Evolutionary conservation across 1,284 basidiomycete genomes (phyloP), one percentile per base, ranked within the genome.

Genomic region (Cutaneotrichosporon sp.): DNA sequence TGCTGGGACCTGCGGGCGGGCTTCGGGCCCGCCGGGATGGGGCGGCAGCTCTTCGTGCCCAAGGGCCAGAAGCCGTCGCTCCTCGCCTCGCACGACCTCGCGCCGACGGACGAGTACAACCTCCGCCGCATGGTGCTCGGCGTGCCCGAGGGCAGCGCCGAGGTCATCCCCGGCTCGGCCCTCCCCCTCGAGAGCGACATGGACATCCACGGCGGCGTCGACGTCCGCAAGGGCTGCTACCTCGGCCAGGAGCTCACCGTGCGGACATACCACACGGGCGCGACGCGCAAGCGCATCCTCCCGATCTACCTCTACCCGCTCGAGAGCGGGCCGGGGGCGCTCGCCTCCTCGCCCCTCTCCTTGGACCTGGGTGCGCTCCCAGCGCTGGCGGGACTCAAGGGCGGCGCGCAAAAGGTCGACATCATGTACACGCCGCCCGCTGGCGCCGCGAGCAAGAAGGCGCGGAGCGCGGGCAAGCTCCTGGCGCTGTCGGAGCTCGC

Each of bases 181-280:
- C 87, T 98, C 62, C 97, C 97, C 2, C 89, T 97, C 81, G 95
- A 99, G 68, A 92, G 89, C 24, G 94, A 94, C 76, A 81, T 98
- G 69, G 95, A 99, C 76, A 82, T 91, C 56, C 97, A 97, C 89
- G 90, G 92, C 62, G 95, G 87, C 73, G 94, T 99, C 70, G 94
- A 98, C 79, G 97, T 97, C 77, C 84, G 91, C 54, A 99, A 99
- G 80, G 97, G 97, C 7, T 99, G 97, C 78, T 99, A 98, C 74
- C 88, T 99, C 2, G 97, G 97, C 3, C 97, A 99, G 82, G 97
- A 99, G 73, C 82, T 99, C 45, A 98, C 95, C 0, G 95, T 97
- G 2, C 86, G 97, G 31, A 98, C 95, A 24, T 95, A 97, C 76
- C 93, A 97, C 75, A 97, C 91, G 1, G 97, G 97, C 8, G 86